Percentiles rank a stretch among this genome's conserved stretches.
phyloP scores from a whole-genome alignment of 179 eudicot genomes.

The Corrigiola litoralis region DNA sequence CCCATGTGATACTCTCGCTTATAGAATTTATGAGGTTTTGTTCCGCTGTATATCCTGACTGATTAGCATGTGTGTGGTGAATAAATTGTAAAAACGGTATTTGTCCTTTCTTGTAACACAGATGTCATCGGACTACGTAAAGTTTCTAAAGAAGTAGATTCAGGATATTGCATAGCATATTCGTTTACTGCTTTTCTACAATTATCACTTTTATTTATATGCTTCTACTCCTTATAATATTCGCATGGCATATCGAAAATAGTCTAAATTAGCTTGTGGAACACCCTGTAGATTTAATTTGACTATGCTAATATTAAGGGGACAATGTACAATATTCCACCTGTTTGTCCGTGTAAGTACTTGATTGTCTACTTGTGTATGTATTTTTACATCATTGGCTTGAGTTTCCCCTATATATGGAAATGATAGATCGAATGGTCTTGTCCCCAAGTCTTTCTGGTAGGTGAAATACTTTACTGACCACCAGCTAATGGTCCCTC shows the following conservation, averaged over 20 bases:
- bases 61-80: slow-evolving; percentile 2
- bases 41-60: background rate
- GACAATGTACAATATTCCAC: background rate
- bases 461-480: slow-evolving; percentile 18
- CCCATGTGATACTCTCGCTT: background rate
- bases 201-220: background rate
- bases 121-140: too few species aligned
- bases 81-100: background rate
- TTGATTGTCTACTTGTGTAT: slow-evolving; percentile 5
- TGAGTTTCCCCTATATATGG: slow-evolving; percentile 19
- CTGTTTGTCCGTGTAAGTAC: background rate
- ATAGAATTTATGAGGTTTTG: background rate
- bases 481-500: slow-evolving; percentile 15
- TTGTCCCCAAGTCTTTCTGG: background rate
- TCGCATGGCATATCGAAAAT: slow-evolving; percentile 9
- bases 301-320: background rate
- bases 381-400: background rate
- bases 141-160: too few species aligned
- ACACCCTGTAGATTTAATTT: background rate
- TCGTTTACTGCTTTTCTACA: background rate
- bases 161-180: too few species aligned
- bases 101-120: background rate
- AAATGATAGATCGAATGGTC: slow-evolving; percentile 3
- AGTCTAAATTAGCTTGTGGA: background rate
- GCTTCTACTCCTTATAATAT: background rate